Conservation (phyloP, 2,329 filamentous ascomycete genomes). For the Cercospora zeina region DNA sequence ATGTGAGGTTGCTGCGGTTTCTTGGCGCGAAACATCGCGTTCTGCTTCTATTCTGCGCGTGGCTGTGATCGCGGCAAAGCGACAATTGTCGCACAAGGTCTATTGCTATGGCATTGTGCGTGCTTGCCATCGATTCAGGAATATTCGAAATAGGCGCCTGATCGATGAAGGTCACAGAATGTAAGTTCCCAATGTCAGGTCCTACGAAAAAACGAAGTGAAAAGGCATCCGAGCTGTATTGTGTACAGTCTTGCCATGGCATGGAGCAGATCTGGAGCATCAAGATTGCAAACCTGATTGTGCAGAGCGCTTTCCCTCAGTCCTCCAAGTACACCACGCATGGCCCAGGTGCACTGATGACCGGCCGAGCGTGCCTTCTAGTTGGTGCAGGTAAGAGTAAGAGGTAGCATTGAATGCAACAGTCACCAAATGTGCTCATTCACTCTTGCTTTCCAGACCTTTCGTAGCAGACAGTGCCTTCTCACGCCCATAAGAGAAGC, state of each 20-base stretch:
- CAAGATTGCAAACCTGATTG: neutral
- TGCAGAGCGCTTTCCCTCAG: neutral
- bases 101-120: neutral
- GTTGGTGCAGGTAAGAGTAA: neutral
- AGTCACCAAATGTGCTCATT: neutral
- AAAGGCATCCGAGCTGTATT: neutral
- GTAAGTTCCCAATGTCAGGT: neutral
- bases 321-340: neutral
- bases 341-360: neutral
- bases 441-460: neutral
- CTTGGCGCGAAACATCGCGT: neutral
- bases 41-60: constrained; percentile 2
- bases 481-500: neutral
- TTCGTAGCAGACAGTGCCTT: neutral
- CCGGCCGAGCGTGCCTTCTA: neutral
- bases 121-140: too few relatives aligned
- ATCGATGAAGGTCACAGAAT: too few relatives aligned
- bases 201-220: neutral
- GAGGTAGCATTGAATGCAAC: neutral
- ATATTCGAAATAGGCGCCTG: too few relatives aligned
- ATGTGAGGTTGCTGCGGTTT: neutral
- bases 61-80: neutral
- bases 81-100: neutral
- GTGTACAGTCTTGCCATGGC: neutral
- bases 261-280: neutral